These are phyloP conservation scores for Wallemia mellicola DNA, from an alignment of 1,284 basidiomycete genomes.

Conservation along the genomic window DNA sequence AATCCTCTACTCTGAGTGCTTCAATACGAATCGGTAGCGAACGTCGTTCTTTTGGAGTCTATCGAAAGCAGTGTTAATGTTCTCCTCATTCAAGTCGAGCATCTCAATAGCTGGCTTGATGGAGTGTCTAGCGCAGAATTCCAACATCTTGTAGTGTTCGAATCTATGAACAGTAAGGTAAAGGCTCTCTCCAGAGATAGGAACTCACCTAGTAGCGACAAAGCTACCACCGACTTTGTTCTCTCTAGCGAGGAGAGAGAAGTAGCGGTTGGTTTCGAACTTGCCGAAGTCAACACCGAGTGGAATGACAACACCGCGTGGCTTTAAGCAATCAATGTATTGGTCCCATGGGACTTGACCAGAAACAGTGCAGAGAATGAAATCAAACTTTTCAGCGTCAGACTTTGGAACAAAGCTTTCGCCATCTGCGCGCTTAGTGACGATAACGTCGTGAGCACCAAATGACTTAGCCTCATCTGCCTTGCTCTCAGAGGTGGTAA, in stretches of 20 bases:
- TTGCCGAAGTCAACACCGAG: conserved; percentile 4
- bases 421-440: not conserved
- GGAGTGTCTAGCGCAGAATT: conserved; percentile 14
- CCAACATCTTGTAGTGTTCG: conserved; percentile 16
- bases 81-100: conserved; percentile 5
- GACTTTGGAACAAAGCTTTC: not conserved
- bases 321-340: not conserved
- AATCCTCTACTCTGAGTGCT: not conserved
- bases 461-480: conserved; percentile 9
- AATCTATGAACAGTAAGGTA: conserved; percentile 7
- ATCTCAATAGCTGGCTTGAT: conserved; percentile 18
- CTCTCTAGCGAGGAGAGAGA: conserved; percentile 16
- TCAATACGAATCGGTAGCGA: not conserved
- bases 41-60: not conserved
- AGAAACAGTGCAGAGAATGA: not conserved
- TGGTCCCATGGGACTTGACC: not conserved
- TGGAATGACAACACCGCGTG: not conserved
- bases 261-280: conserved; percentile 15
- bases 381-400: not conserved
- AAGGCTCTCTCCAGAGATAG: not conserved
- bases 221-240: conserved; percentile 15
- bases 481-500: conserved; percentile 16
- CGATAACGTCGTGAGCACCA: not conserved
- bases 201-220: conserved; percentile 13
- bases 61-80: not conserved